Base-by-base conservation (phyloP, 1,284 basidiomycete species). In the Irpex lacteus region DNA sequence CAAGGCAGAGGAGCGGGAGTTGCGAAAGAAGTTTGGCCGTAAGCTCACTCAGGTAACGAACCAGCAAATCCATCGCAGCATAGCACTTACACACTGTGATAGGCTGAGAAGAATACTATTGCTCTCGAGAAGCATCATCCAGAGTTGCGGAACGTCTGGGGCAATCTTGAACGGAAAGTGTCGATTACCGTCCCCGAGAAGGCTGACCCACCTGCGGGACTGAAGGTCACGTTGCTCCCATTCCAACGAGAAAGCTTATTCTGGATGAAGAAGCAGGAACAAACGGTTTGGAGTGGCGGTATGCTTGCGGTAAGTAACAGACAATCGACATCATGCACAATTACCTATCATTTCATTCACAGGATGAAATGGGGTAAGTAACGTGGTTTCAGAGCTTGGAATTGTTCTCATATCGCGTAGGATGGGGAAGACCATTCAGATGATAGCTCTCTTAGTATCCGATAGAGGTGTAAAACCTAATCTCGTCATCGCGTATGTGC, bases 391-490 rank as follows among this genome's bases (percentile, higher is more conserved):
- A 3, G 67, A 47, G 38, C 44, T 18, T 15, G 5, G 6, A 52
- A 49, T 11, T 49, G 53, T 36, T 32, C 15, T 40, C 5, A 18
- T 44, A 36, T 13, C 13, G 63, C 60, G 65, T 74, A 95, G 95
- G 47, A 98, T 98, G 97, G 97, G 97, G 37, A 98, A 98, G 79
- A 99, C 97, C 0, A 98, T 99, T 66, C 98, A 99, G 74, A 96
- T 97, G 70, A 96, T 99, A 60, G 86, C 95, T 2, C 82, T 99
- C 38, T 83, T 99, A 44, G 86, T 97, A 2, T 90, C 91, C 0
- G 91, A 95, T 73, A 77, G 85, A 36, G 73, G 72, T 57, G 79
- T 84, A 67, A 91, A 87, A 74, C 95, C 95, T 0, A 96, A 95
- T 64, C 84, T 99, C 7, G 94, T 99, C 19, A 85, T 99, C 38